phyloP scores from a whole-genome alignment of 176 grass and related monocot species.

The Stipa capillata region DNA sequence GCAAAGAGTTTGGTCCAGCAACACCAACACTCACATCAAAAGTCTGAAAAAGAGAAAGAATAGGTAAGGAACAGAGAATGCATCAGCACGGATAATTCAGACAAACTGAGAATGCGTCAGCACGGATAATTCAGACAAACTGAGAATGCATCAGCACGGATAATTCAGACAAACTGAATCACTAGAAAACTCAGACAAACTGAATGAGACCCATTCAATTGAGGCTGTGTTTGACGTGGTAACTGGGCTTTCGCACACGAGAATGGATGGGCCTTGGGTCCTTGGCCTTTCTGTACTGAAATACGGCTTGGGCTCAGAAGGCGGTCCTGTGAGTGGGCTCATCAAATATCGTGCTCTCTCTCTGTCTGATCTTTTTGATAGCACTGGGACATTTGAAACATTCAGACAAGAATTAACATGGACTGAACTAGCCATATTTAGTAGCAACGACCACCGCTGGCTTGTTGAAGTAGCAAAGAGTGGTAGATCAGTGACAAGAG shows the following conservation, averaged over 20 bases:
- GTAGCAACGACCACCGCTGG: neutral
- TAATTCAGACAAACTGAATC: neutral
- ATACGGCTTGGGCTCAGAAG: neutral
- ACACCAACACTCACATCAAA: neutral
- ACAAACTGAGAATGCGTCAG: neutral
- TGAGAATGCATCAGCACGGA: neutral
- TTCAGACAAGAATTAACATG: no score
- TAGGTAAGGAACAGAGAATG: neutral
- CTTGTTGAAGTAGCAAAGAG: neutral
- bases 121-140: no score
- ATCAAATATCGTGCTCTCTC: no score
- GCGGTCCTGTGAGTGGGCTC: neutral
- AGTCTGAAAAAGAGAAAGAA: neutral
- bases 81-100: neutral
- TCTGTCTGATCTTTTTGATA: no score
- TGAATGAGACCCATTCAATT: no score
- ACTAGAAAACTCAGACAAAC: neutral
- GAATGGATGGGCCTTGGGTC: neutral
- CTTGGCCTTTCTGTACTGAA: neutral
- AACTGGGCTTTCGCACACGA: neutral
- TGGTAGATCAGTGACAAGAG: neutral
- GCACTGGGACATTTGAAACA: no score
- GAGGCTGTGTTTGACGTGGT: no score
- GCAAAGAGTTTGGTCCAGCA: neutral
- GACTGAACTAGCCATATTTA: neutral